Conservation (phyloP, 805 yeast species). For the Blastobotrys attinorum region DNA sequence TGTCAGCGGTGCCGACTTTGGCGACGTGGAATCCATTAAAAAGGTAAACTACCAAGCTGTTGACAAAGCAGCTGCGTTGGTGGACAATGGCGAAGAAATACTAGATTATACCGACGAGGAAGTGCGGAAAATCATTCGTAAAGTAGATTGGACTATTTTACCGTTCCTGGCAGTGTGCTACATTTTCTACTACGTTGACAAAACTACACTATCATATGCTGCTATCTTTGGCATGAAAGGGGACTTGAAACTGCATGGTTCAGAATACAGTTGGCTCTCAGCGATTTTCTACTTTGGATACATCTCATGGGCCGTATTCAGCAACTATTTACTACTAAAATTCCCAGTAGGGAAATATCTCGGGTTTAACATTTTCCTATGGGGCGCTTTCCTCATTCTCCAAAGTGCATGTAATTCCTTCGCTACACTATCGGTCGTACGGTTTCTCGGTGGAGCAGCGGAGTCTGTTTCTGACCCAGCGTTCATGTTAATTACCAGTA, state of each 20-base stretch:
- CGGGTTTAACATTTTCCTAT: slow-evolving; percentile 13
- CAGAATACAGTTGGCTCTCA: slow-evolving; percentile 38
- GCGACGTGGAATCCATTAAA: neutral
- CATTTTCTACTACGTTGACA: slow-evolving; percentile 32
- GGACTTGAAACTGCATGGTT: slow-evolving; percentile 35
- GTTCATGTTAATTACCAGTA: slow-evolving; percentile 47
- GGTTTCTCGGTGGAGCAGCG: slow-evolving; percentile 14
- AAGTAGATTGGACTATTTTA: slow-evolving; percentile 11
- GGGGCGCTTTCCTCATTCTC: slow-evolving; percentile 16
- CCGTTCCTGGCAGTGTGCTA: slow-evolving; percentile 13
- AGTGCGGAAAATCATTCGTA: slow-evolving; percentile 8
- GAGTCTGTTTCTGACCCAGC: slow-evolving; percentile 34
- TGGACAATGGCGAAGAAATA: neutral
- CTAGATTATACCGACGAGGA: slow-evolving; percentile 1
- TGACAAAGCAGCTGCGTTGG: neutral
- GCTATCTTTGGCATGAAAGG: slow-evolving; percentile 42
- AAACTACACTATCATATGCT: slow-evolving; percentile 43
- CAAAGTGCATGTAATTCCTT: slow-evolving; percentile 13
- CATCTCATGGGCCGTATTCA: slow-evolving; percentile 39
- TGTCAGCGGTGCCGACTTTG: too few species aligned
- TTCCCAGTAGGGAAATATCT: slow-evolving; percentile 17
- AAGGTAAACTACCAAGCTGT: neutral
- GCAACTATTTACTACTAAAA: slow-evolving; percentile 30
- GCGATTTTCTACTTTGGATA: slow-evolving; percentile 41
- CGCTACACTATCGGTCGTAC: slow-evolving; percentile 9